phyloP scores from a whole-genome alignment of 352 stramenopile species.

The Globisporangium rhizosaccharum region DNA sequence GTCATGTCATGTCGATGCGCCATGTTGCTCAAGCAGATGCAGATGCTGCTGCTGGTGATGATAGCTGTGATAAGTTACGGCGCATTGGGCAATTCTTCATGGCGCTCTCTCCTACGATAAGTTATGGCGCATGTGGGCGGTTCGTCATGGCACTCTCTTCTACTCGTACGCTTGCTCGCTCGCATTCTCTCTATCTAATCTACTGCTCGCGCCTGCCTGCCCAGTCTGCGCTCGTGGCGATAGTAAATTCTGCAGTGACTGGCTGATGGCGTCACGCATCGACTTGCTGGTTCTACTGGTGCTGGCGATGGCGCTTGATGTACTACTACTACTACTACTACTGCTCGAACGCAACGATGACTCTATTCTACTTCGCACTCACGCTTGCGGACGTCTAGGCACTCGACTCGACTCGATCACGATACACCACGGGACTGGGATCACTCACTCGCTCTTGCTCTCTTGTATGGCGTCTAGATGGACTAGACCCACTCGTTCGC shows the following conservation, averaged over 20 bases:
- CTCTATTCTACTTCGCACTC: too few species aligned
- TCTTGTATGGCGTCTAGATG: too few species aligned
- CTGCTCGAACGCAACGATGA: too few species aligned
- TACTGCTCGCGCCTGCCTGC: conserved; percentile 1
- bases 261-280: neutral
- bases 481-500: conserved; percentile 44
- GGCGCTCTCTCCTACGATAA: too few species aligned
- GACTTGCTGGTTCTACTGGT: neutral
- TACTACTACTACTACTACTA: too few species aligned
- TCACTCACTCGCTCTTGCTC: conserved; percentile 9
- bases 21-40: too few species aligned
- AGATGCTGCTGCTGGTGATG: too few species aligned
- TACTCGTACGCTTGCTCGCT: conserved; percentile 1
- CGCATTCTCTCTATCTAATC: neutral
- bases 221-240: neutral
- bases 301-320: too few species aligned
- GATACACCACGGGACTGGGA: neutral
- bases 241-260: neutral
- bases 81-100: too few species aligned
- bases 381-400: too few species aligned
- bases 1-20: too few species aligned
- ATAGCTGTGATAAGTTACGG: neutral
- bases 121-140: too few species aligned
- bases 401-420: neutral
- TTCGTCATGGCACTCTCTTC: neutral